These are phyloP conservation scores for Saccharomycopsis capsularis DNA, from an alignment of 805 yeast genomes.

Conservation along the genomic window DNA sequence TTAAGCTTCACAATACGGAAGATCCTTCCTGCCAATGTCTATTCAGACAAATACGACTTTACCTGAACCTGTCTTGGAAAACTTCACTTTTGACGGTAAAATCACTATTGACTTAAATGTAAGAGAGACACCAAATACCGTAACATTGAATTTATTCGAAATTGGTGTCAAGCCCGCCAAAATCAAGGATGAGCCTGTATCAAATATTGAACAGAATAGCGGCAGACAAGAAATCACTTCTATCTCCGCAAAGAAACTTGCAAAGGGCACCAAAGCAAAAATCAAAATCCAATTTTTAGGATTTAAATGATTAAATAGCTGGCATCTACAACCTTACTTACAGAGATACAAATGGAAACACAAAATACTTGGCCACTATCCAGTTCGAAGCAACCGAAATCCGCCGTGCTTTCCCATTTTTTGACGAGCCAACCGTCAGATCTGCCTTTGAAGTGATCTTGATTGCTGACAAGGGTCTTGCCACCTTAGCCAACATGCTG, in stretches of 20 bases:
- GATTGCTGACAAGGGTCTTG: constrained; percentile 47
- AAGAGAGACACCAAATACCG: constrained; percentile 37
- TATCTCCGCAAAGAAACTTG: constrained; percentile 40
- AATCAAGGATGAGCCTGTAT: constrained; percentile 32
- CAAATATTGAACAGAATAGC: constrained; percentile 37
- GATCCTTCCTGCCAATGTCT: constrained; percentile 54
- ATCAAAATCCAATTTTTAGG: constrained; percentile 53
- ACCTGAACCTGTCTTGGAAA: constrained; percentile 54
- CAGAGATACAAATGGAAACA: constrained; percentile 47
- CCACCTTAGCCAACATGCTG: constrained; percentile 67
- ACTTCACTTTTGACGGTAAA: constrained; percentile 52
- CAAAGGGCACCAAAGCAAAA: constrained; percentile 34
- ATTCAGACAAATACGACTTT: constrained; percentile 69
- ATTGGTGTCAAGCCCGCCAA: constrained; percentile 50
- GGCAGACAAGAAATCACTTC: constrained; percentile 61
- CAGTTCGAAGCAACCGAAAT: constrained; percentile 87
- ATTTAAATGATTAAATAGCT: constrained; percentile 70
- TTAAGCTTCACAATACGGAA: constrained; percentile 25
- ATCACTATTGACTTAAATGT: constrained; percentile 49
- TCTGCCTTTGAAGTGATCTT: constrained; percentile 63
- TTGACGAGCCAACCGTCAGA: constrained; percentile 77
- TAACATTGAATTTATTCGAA: constrained; percentile 58
- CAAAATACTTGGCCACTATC: constrained; percentile 70
- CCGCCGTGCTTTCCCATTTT: constrained; percentile 81
- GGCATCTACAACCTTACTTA: constrained; percentile 74